These are phyloP conservation scores for Cronartium quercuum DNA, from an alignment of 1,284 basidiomycete genomes.

Conservation along the genomic window DNA sequence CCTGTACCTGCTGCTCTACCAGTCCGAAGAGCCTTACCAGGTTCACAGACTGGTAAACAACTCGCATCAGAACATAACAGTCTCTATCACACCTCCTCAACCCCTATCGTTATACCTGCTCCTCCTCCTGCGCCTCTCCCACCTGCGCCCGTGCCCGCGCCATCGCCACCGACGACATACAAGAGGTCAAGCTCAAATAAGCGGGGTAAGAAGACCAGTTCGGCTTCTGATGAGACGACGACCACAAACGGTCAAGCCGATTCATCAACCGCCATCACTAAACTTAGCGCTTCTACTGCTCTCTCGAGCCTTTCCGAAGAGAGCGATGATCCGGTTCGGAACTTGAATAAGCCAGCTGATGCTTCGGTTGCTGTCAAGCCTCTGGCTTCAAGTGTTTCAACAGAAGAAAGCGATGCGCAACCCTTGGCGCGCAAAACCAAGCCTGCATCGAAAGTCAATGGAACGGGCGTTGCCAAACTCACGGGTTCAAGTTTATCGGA, in stretches of 20 bases:
- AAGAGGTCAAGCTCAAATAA: conserved; percentile 22
- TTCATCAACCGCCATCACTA: conserved; percentile 7
- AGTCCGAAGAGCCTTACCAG: conserved; percentile 23
- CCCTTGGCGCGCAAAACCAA: neutral
- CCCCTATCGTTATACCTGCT: neutral
- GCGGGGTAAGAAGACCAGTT: neutral
- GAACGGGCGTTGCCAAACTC: neutral
- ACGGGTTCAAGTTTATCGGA: conserved; percentile 4
- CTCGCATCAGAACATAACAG: conserved; percentile 19
- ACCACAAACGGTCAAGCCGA: conserved; percentile 1
- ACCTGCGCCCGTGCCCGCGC: neutral
- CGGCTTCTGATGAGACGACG: neutral
- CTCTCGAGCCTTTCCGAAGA: conserved; percentile 23
- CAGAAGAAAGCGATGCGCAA: neutral
- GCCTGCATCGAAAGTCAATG: neutral
- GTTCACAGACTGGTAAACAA: conserved; percentile 33
- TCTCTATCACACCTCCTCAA: conserved; percentile 9
- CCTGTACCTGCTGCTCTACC: neutral
- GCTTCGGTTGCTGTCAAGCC: neutral
- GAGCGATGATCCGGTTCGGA: neutral
- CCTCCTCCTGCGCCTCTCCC: neutral
- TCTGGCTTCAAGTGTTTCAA: neutral
- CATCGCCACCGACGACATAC: neutral
- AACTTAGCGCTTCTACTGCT: conserved; percentile 12
- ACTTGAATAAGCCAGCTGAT: neutral